A percentile compares a stretch with the other conserved stretches of the same genome.
phyloP scores from a whole-genome alignment of 768 basidiomycete species.

The Fomitopsis pulvina region DNA sequence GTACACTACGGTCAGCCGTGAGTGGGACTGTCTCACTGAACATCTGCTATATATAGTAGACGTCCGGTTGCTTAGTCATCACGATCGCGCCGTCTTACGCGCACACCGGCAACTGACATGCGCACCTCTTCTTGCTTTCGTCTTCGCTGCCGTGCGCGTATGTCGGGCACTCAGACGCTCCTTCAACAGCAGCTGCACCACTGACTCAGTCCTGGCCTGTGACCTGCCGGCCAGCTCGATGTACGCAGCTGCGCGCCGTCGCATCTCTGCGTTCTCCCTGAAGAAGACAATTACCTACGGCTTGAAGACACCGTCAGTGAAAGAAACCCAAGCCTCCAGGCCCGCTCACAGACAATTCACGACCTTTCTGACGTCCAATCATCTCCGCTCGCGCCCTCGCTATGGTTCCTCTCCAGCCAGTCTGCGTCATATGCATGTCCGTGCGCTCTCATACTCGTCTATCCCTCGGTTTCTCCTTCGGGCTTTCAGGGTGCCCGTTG shows the following conservation, averaged over 20 bases:
- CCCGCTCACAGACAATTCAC: slow-evolving; percentile 53
- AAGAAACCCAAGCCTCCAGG: slow-evolving; percentile 26
- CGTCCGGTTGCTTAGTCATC: no score
- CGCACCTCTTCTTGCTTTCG: not conserved
- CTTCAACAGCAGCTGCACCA: not conserved
- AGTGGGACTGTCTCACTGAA: no score
- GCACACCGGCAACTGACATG: no score
- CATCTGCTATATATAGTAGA: no score
- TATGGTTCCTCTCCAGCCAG: slow-evolving; percentile 35
- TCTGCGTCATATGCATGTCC: slow-evolving; percentile 62
- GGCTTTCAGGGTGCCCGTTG: slow-evolving; percentile 84
- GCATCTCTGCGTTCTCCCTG: slow-evolving; percentile 24
- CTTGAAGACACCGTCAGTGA: slow-evolving; percentile 34
- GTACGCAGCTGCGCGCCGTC: slow-evolving; percentile 37
- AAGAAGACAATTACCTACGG: slow-evolving; percentile 52
- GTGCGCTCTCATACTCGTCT: slow-evolving; percentile 79
- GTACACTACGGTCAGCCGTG: no score
- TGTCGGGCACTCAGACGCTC: not conserved
- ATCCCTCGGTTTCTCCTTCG: slow-evolving; percentile 85
- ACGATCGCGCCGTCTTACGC: no score
- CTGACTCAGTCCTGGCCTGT: not conserved
- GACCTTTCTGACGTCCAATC: slow-evolving; percentile 47
- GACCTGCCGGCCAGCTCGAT: slow-evolving; percentile 19
- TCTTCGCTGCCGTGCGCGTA: not conserved
- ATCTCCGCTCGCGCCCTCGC: slow-evolving; percentile 38